Evolutionary conservation across 257 asterid genomes (phyloP).

Genomic region (Mentha longifolia): DNA sequence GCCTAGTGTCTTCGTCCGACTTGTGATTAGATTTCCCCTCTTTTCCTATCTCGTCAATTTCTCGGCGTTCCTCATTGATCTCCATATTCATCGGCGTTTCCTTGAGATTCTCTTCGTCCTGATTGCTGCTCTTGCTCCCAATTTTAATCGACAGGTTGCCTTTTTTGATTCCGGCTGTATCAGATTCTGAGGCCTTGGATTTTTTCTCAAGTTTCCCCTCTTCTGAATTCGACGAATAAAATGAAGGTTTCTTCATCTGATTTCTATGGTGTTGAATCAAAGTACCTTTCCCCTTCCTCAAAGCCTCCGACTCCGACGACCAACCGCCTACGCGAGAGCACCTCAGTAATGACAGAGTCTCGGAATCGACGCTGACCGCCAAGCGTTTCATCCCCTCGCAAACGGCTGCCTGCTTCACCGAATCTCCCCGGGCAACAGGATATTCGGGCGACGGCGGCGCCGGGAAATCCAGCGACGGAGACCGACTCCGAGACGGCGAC

Average conservation of each 20-base stretch:
- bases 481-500: conserved; percentile 23
- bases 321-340: conserved; percentile 26
- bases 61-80: neutral
- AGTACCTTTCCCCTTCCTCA: conserved; percentile 24
- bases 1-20: conserved; percentile 45
- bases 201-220: conserved; percentile 16
- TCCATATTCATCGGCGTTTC: neutral
- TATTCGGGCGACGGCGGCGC: neutral
- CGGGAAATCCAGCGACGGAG: conserved; percentile 19
- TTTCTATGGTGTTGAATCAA: conserved; percentile 29
- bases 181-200: neutral
- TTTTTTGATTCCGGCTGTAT: conserved; percentile 19
- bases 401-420: neutral
- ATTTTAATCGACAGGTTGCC: conserved; percentile 49
- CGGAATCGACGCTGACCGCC: conserved; percentile 16
- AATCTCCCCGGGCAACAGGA: neutral
- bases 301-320: conserved; percentile 26
- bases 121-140: conserved; percentile 23
- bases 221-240: conserved; percentile 7
- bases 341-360: neutral
- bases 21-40: conserved; percentile 23
- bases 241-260: conserved; percentile 22
- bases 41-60: neutral
- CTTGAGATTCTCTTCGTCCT: conserved; percentile 24
- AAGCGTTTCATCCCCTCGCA: conserved; percentile 16